Conservation (phyloP, 202 grass and related monocot genomes). For the Musa balbisiana region DNA sequence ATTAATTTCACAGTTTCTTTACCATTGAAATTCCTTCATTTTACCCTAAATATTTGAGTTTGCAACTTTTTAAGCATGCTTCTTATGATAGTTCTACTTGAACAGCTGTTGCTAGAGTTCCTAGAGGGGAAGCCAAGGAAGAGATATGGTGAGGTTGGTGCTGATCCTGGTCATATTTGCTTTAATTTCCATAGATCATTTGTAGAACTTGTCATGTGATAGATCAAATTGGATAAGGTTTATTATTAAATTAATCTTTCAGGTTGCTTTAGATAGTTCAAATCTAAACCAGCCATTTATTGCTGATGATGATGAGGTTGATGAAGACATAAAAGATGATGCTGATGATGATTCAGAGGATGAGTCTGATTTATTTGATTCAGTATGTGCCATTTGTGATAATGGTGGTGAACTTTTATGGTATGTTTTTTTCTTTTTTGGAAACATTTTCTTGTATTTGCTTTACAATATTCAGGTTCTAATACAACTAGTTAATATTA, state of each 20-base stretch:
- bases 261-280: constrained; percentile 41
- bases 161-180: neutral
- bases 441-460: constrained; percentile 14
- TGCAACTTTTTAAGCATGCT: neutral
- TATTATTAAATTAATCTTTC: neutral
- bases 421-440: constrained; percentile 28
- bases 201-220: neutral
- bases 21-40: neutral
- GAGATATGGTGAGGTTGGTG: constrained; percentile 38
- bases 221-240: neutral
- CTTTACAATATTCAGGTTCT: constrained; percentile 7
- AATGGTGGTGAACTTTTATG: constrained; percentile 72
- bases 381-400: constrained; percentile 74
- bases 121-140: constrained; percentile 37
- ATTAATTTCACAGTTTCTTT: no score
- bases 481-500: neutral
- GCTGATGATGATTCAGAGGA: constrained; percentile 29
- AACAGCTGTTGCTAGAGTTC: constrained; percentile 49
- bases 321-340: constrained; percentile 30
- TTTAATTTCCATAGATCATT: neutral
- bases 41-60: no score
- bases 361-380: constrained; percentile 34
- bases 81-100: constrained; percentile 34
- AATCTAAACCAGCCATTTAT: constrained; percentile 65
- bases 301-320: constrained; percentile 43